A percentile compares a stretch with the other conserved stretches of the same genome.
Evolutionary conservation across 1,284 basidiomycete species (phyloP).

Genomic region (Coniophora puteana): DNA sequence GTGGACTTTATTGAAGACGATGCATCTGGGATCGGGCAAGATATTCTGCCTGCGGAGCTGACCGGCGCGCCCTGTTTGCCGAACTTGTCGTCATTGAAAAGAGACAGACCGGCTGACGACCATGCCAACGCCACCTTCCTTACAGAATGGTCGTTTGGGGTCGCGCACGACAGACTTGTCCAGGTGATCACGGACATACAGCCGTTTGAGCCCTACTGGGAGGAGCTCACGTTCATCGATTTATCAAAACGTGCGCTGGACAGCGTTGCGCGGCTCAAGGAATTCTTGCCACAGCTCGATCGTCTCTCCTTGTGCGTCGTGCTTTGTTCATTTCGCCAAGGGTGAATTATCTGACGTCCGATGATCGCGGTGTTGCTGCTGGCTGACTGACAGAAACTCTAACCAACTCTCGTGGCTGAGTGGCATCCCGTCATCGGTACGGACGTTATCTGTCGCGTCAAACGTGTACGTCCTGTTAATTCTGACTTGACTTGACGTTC

Average conservation of each 20-base stretch:
- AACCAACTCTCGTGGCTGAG: constrained; percentile 87
- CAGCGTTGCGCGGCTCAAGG: constrained; percentile 88
- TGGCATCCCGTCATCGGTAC: constrained; percentile 74
- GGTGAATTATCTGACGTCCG: constrained; percentile 4
- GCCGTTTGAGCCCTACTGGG: constrained; percentile 96
- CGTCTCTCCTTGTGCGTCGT: constrained; percentile 72
- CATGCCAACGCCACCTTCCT: constrained; percentile 77
- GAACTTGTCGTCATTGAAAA: too few species aligned
- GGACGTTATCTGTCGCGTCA: constrained; percentile 76
- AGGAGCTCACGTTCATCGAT: constrained; percentile 74
- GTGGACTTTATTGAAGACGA: too few species aligned
- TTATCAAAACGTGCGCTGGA: constrained; percentile 80
- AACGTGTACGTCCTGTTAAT: constrained; percentile 52
- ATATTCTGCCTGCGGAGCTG: too few species aligned
- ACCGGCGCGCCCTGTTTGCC: too few species aligned
- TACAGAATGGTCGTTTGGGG: constrained; percentile 92
- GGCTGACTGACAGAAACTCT: constrained; percentile 63
- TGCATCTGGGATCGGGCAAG: too few species aligned
- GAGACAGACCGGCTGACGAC: too few species aligned
- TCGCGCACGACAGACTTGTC: constrained; percentile 87
- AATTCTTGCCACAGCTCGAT: constrained; percentile 88
- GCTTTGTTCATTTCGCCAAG: constrained; percentile 5
- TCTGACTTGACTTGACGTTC: constrained; percentile 11
- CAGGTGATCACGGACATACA: constrained; percentile 93
- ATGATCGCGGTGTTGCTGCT: constrained; percentile 19